A percentile compares a stretch with the other conserved stretches of the same genome.
Evolutionary conservation across 78 protist species (phyloP).

Genomic region (Dictyostelium firmibasis): DNA sequence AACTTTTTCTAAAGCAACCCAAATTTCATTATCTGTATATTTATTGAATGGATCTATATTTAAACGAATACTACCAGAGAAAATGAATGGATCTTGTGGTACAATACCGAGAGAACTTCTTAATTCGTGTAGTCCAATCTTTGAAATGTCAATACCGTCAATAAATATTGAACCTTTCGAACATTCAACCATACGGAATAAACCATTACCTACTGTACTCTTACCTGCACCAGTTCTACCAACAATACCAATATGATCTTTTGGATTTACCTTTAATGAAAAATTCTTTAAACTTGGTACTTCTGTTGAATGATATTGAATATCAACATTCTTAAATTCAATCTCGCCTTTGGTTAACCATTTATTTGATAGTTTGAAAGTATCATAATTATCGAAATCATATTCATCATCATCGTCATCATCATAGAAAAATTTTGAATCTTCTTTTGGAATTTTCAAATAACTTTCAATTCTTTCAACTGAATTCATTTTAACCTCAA

Average conservation of each 20-base stretch:
- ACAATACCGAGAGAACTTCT: conserved; percentile 88
- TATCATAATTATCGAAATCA: neutral
- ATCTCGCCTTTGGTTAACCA: neutral
- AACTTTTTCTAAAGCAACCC: conserved; percentile 78
- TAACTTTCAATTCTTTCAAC: conserved; percentile 60
- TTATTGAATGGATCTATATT: conserved; percentile 73
- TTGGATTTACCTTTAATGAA: neutral
- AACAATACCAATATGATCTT: conserved; percentile 87
- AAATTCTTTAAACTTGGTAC: conserved; percentile 82
- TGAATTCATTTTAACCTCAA: conserved; percentile 85
- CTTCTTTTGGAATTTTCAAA: conserved; percentile 40
- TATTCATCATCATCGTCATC: neutral
- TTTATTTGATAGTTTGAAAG: neutral
- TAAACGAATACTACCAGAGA: conserved; percentile 77
- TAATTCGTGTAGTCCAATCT: conserved; percentile 47
- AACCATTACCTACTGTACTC: conserved; percentile 70
- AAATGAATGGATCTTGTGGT: conserved; percentile 94
- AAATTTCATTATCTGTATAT: conserved; percentile 45
- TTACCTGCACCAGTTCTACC: conserved; percentile 96
- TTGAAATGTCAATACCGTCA: conserved; percentile 79
- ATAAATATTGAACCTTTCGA: conserved; percentile 44
- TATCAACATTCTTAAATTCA: conserved; percentile 56
- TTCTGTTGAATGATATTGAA: conserved; percentile 78
- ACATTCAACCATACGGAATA: conserved; percentile 77
- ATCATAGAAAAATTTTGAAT: too few relatives aligned